These are phyloP conservation scores for Juncus inflexus DNA, from an alignment of 176 grass and related monocot genomes.

Conservation along the genomic window DNA sequence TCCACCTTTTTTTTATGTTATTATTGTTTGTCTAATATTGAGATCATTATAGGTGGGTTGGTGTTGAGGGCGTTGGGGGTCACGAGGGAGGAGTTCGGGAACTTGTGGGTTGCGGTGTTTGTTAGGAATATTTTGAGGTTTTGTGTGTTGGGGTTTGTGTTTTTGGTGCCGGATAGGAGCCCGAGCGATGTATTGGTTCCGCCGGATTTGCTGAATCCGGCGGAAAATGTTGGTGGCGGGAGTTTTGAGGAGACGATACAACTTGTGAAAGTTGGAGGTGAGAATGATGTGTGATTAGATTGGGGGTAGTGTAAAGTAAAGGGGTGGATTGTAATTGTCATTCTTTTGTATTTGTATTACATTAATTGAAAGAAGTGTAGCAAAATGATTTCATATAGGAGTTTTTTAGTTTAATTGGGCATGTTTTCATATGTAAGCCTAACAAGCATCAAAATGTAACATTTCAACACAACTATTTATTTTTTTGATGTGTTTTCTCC, in stretches of 20 bases:
- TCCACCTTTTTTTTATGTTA: too few species aligned
- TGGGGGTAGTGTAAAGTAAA: too few species aligned
- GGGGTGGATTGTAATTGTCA: too few species aligned
- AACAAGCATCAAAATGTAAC: too few species aligned
- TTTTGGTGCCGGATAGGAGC: slow-evolving; percentile 47
- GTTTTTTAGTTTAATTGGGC: too few species aligned
- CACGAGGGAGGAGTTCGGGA: slow-evolving; percentile 55
- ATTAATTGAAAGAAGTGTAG: too few species aligned
- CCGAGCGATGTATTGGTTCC: slow-evolving; percentile 59
- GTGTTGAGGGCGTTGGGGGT: slow-evolving; percentile 55
- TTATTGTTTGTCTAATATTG: too few species aligned
- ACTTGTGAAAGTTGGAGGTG: slow-evolving; percentile 38
- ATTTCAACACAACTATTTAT: too few species aligned
- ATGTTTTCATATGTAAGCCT: too few species aligned
- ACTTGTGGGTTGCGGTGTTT: slow-evolving; percentile 67
- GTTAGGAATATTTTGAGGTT: slow-evolving; percentile 64
- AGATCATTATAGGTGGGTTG: slow-evolving; percentile 23
- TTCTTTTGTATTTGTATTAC: too few species aligned
- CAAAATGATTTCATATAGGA: too few species aligned
- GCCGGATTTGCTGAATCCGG: slow-evolving; percentile 34
- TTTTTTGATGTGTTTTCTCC: too few species aligned
- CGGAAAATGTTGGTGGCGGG: background rate
- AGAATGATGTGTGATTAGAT: slow-evolving; percentile 14
- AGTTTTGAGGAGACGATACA: slow-evolving; percentile 51
- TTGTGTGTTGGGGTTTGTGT: slow-evolving; percentile 42